Evolutionary conservation across 192 early-diverging fungal genomes (phyloP), one percentile per base, ranked within the genome.

Genomic region (Coemansia sp.): DNA sequence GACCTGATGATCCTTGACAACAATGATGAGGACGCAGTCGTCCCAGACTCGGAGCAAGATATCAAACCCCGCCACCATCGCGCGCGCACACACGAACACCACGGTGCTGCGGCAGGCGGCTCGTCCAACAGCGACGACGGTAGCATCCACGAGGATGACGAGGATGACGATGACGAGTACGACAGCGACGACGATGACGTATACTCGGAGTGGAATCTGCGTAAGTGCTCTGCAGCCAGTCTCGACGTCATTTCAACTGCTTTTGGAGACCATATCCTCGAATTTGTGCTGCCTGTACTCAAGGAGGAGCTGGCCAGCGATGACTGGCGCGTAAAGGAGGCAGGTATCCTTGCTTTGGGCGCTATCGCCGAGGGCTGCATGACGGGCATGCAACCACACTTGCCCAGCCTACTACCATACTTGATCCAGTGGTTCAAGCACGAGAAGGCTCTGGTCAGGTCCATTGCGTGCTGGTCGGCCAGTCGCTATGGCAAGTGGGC

Each of bases 401-500:
- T 99, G 72, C 88, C 92, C 49, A 88, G 88, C 40, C 85, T 98
- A 61, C 83, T 98, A 17, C 96, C 95, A 38, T 93, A 93, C 74
- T 85, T 99, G 57, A 83, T 97, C 35, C 78, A 82, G 40, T 91
- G 88, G 70, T 84, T 98, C 67, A 87, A 88, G 46, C 90, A 98
- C 77, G 79, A 87, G 49, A 94, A 93, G 85, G 90, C 96, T 7
- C 87, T 98, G 64, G 93, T 99, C 38, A 91, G 96, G 53, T 93
- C 95, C 23, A 99, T 99, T 75, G 92, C 98, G 9, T 99, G 98
- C 84, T 99, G 98, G 98, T 95, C 98, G 35, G 84, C 98, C 53
- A 93, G 95, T 57, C 91, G 98, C 59, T 99, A 97, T 75, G 87
- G 91, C 32, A 86, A 87, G 53, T 98, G 96, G 96, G 86, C 88